Conservation (phyloP, 2,329 filamentous ascomycete species). For the Trichoderma sp. region DNA sequence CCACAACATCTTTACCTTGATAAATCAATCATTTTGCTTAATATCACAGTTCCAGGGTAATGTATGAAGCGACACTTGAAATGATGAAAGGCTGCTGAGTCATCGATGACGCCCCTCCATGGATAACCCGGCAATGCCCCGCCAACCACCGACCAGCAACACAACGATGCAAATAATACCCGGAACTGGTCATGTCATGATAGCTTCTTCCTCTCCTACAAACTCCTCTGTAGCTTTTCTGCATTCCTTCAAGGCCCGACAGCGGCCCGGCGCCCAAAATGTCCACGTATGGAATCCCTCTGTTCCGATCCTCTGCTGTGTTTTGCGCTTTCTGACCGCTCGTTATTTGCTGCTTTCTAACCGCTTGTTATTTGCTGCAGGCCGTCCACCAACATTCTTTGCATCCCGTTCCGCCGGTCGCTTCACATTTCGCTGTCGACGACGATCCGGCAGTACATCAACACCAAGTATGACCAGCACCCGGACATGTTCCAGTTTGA, state of each 20-base stretch:
- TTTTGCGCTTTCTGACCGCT: background rate
- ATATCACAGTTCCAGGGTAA: background rate
- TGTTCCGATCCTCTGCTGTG: background rate
- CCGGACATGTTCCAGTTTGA: slow-evolving; percentile 94
- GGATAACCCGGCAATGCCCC: slow-evolving; percentile 10
- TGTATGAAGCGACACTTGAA: background rate
- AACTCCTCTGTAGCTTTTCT: background rate
- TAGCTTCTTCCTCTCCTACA: background rate
- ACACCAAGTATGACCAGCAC: slow-evolving; percentile 96
- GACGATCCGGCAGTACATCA: slow-evolving; percentile 93
- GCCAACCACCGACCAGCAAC: slow-evolving; percentile 7
- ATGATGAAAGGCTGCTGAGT: background rate
- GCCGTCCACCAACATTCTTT: slow-evolving; percentile 59
- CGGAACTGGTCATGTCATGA: background rate
- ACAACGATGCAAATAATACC: background rate
- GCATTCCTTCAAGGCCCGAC: background rate
- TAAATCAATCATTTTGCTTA: background rate
- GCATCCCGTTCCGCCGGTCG: slow-evolving; percentile 85
- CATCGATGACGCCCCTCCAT: slow-evolving; percentile 2
- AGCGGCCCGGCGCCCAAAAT: slow-evolving; percentile 12
- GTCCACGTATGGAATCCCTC: slow-evolving; percentile 1
- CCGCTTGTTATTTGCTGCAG: background rate
- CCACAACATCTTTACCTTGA: background rate
- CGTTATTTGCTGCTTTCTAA: background rate
- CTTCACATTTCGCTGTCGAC: slow-evolving; percentile 73